These are phyloP conservation scores for Aeminium ludgeri DNA, from an alignment of 495 filamentous ascomycete genomes.

Conservation along the genomic window DNA sequence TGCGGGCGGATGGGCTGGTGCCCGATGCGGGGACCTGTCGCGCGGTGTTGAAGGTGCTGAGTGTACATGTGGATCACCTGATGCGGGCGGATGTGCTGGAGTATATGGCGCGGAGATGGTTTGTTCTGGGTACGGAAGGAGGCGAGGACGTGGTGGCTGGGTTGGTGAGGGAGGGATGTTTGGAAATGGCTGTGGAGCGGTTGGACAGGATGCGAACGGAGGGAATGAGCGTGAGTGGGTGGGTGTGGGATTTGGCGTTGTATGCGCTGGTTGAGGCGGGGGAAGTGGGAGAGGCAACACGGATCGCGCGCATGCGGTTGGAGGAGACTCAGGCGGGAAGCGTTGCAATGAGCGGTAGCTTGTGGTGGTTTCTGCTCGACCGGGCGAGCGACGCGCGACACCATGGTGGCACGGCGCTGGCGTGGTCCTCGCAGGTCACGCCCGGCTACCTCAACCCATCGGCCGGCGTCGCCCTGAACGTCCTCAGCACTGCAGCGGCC, in stretches of 20 bases:
- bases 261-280: slow-evolving; percentile 49
- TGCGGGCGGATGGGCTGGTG: slow-evolving; percentile 42
- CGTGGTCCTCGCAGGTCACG: slow-evolving; percentile 45
- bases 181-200: slow-evolving; percentile 64
- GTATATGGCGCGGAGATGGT: slow-evolving; percentile 53
- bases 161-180: slow-evolving; percentile 59
- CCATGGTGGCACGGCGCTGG: slow-evolving; percentile 31
- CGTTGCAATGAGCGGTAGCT: slow-evolving; percentile 27
- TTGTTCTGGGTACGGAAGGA: slow-evolving; percentile 43
- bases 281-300: slow-evolving; percentile 60
- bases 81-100: slow-evolving; percentile 55
- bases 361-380: slow-evolving; percentile 60
- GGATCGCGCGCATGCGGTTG: slow-evolving; percentile 40
- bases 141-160: slow-evolving; percentile 55
- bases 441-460: slow-evolving; percentile 46
- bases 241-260: slow-evolving; percentile 61
- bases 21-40: slow-evolving; percentile 52
- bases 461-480: slow-evolving; percentile 42
- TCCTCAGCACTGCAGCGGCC: slow-evolving; percentile 52
- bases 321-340: slow-evolving; percentile 31
- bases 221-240: slow-evolving; percentile 39
- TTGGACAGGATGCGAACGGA: slow-evolving; percentile 47
- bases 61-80: slow-evolving; percentile 73
- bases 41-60: slow-evolving; percentile 53
- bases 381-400: slow-evolving; percentile 37